Evolutionary conservation across 257 asterid species (phyloP), one percentile per base, ranked within the genome.

Genomic region (Scutellaria barbata): DNA sequence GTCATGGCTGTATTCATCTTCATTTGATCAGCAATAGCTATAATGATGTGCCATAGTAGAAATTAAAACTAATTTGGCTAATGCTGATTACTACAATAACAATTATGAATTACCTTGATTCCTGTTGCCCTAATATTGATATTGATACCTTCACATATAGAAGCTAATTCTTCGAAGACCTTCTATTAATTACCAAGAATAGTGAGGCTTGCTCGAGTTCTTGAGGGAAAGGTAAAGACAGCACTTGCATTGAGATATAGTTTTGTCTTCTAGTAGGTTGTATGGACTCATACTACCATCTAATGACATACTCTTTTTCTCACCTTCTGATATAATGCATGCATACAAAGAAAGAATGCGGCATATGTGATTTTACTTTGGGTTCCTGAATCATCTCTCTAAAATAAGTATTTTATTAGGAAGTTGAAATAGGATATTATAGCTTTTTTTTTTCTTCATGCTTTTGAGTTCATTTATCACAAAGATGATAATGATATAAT

Each of bases 21-120:
- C 47, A 35, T 58, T 39, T 17, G 33, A 62, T 41, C 13, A 59
- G 65, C 37, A 59, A 59, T 59, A 59, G 47, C 65, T 35, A 59
- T 13, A 7, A 6, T n/a, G 14, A 59, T 59, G 7, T 59, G 20
- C 25, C 65, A 59, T n/a, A 7, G 65, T 33, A 22, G 20, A 35
- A 59, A 59, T 14, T 35, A 35, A 33, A 33, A n/a, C 14, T 13
- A 59, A 35, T n/a, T 58, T 35, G 12, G 64, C 45, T 33, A 30
- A 33, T 33, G 35, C 33, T 13, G 64, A 58, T 58, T 58, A 35
- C 3, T 58, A 35, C 22, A 58, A 41, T 37, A 30, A 58, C 64
- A 10, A 33, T 35, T n/a, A n/a, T n/a, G n/a, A n/a, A n/a, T n/a
- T 35, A 58, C 65, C 16, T 56, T 16, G 25, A 59, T 59, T 37